A percentile compares a stretch with the other conserved stretches of the same genome.
phyloP scores from a whole-genome alignment of 2,329 filamentous ascomycete species.

The Aspergillus arachidicola region DNA sequence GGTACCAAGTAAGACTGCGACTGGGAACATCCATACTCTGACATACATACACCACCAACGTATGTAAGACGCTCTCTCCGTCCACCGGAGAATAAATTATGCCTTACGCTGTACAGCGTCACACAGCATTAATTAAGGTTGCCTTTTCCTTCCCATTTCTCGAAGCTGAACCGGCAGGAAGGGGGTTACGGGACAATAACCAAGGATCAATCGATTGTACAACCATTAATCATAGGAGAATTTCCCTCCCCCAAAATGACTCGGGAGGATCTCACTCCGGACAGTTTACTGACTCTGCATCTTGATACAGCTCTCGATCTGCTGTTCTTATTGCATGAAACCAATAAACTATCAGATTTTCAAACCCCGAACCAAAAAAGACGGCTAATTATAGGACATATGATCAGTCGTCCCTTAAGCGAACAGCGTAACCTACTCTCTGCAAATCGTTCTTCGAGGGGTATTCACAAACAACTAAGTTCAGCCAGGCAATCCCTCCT shows the following conservation, averaged over 20 bases:
- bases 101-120: constrained; percentile 4
- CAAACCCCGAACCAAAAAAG: not conserved
- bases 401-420: not conserved
- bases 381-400: constrained; percentile 1
- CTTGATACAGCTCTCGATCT: not conserved
- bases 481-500: not conserved
- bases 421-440: not conserved
- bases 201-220: not conserved
- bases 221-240: not conserved
- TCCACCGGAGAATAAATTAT: constrained; percentile 1
- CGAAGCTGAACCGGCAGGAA: not conserved
- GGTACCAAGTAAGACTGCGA: not conserved
- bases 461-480: not conserved
- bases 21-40: not conserved
- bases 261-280: not conserved
- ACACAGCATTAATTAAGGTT: not conserved
- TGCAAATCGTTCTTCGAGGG: not conserved
- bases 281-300: not conserved
- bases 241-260: not conserved
- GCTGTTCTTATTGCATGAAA: not conserved
- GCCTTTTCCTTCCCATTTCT: not conserved
- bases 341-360: not conserved
- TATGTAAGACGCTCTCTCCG: not conserved
- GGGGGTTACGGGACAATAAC: not conserved
- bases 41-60: not conserved